Evolutionary conservation across 2,329 filamentous ascomycete genomes (phyloP), one percentile per base, ranked within the genome.

Genomic region (Clarireedia hainanense): DNA sequence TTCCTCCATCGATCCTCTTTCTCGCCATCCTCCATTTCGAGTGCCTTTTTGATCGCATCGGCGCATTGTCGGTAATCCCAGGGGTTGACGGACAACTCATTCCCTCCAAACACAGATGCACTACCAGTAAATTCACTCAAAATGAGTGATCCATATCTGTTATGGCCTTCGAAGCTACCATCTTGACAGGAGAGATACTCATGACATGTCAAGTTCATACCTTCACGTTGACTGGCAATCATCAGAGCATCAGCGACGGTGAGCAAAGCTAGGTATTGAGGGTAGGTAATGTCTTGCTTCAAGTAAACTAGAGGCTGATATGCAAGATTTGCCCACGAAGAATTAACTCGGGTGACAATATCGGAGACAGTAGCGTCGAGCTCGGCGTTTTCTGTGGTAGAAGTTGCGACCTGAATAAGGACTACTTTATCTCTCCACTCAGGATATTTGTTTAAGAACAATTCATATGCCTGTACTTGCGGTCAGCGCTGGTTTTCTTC

Each of bases 131-230:
- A 97, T 69, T 97, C 92, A 60, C 90, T 96, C 53, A 97, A 76
- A 61, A 97, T 96, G 45, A 97, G 77, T 1, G 91, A 91, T 2
- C 90, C 90, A 66, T 94, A 84, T 71, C 89, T 91, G 74, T 91
- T 91, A 56, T 84, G 75, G 2, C 78, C 76, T 59, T 81, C 73
- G 51, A 79, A 77, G 62, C 81, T 81, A 42, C 91, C 91, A 66
- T 97, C 92, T 68, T 97, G 92, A 67, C 91, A 96, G 63, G 89
- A 89, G 36, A 96, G 80, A 67, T 91, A 97, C 69, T 97, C 92
- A 69, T 97, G 94, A 5, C 88, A 91, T 0, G 92, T 96, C 55
- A 97, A 73, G 69, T 96, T 97, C 94, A 97, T 97, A 60, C 92
- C 92, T 70, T 97, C 92, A 52, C 94, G 89, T 64, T 97, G 84